Percentiles rank a stretch among this genome's conserved stretches.
Conservation (phyloP, 1,284 basidiomycete genomes). For the Apiotrichum porosum region DNA sequence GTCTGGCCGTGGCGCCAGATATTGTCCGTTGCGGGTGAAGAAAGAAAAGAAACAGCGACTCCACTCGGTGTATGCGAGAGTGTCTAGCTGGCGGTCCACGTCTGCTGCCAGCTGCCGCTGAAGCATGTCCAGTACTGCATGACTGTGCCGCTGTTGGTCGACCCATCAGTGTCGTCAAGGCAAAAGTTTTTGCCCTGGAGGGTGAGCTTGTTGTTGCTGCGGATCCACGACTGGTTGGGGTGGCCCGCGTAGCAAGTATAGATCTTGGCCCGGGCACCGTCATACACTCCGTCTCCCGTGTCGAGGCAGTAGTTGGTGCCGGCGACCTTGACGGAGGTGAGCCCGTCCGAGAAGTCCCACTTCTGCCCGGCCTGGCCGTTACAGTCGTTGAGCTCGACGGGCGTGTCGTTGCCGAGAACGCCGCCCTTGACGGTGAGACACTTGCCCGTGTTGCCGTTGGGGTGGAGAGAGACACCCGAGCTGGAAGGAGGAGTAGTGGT, state of each 20-base stretch:
- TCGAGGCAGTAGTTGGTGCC: constrained; percentile 30
- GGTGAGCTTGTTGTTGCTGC: constrained; percentile 16
- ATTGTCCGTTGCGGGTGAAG: too few relatives aligned
- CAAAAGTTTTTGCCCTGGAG: too few relatives aligned
- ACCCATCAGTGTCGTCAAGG: too few relatives aligned
- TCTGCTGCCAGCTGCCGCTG: too few relatives aligned
- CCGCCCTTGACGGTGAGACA: constrained; percentile 28
- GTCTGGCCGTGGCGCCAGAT: too few relatives aligned
- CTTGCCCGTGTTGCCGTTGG: constrained; percentile 22
- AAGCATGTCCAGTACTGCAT: too few relatives aligned
- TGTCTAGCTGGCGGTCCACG: too few relatives aligned
- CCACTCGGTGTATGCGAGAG: too few relatives aligned
- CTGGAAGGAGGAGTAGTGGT: constrained; percentile 12
- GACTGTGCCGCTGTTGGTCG: too few relatives aligned
- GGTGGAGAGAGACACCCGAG: constrained; percentile 22
- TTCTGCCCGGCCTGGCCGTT: constrained; percentile 21
- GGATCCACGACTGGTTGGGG: constrained; percentile 22
- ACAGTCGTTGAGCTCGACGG: constrained; percentile 26
- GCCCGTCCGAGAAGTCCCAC: constrained; percentile 22
- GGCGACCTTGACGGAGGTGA: constrained; percentile 20
- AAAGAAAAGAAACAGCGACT: too few relatives aligned
- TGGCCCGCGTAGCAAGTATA: constrained; percentile 17
- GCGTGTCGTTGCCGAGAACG: constrained; percentile 1
- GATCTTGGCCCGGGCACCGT: constrained; percentile 16
- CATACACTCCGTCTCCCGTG: constrained; percentile 3